Base-by-base conservation (phyloP, 2,329 filamentous ascomycete genomes). In the Mycocentrospora acerina region DNA sequence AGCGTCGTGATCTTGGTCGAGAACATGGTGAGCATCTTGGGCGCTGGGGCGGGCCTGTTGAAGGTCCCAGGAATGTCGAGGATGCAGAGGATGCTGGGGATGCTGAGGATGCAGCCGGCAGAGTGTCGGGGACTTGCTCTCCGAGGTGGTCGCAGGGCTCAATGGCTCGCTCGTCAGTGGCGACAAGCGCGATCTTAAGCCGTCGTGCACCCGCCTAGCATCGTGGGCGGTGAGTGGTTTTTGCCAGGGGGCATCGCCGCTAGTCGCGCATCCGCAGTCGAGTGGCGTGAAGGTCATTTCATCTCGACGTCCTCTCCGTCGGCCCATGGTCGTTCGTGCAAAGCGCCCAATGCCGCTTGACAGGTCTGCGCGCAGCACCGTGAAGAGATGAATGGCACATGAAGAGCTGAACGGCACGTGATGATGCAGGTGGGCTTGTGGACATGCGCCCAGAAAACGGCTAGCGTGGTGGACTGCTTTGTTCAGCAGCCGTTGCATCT, bases 281-380 rank as follows among this genome's bases (percentile, higher is more conserved):
- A 44, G 44, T 58, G 59, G 59, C 60, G 60, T 60, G 58, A 63
- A 59, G 15, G 45, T 64, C 58, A 55, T 54, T 44, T 53, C 49
- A 62, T 41, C 34, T 28, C 24, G 37, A 15, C 14, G 19, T 37
- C 14, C 17, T 7, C n/a, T 24, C 7, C 18, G 35, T 56, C 53
- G 55, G 42, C 51, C 51, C 45, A 54, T 37, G 16, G 24, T 46
- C 42, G 40, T 31, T 32, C 33, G 34, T 40, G 19, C 5, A 9
- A 22, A n/a, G 15, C 29, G 12, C 16, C 9, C 22, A 7, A 13
- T 9, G 7, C 29, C 11, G n/a, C 15, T 27, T 28, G 19, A 22
- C 8, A 11, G 17, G 14, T 10, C 16, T 17, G 19, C 13, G 12
- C 16, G n/a, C n/a, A n/a, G n/a, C n/a, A n/a, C n/a, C n/a, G n/a